Evolutionary conservation across 1,284 basidiomycete species (phyloP).

Genomic region (Pterula multifida): DNA sequence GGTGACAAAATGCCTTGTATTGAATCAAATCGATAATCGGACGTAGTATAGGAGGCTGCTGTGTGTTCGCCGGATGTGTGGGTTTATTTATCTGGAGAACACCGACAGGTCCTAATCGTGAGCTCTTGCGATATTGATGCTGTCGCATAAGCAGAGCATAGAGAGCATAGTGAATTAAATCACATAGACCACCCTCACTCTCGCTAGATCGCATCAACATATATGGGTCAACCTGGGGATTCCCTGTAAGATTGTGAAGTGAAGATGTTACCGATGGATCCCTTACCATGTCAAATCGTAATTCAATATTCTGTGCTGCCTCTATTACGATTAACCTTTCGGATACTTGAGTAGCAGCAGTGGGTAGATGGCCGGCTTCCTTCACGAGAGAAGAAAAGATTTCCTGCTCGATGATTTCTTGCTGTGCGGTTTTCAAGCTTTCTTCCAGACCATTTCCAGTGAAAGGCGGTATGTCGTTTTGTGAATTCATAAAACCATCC

Average conservation of each 20-base stretch:
- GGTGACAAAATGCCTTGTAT: slow-evolving; percentile 59
- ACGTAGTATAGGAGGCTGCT: slow-evolving; percentile 36
- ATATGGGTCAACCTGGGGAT: neutral
- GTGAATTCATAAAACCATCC: slow-evolving; percentile 21
- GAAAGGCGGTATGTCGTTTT: slow-evolving; percentile 23
- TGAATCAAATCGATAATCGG: slow-evolving; percentile 67
- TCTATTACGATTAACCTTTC: slow-evolving; percentile 66
- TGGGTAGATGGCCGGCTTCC: slow-evolving; percentile 61
- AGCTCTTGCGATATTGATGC: slow-evolving; percentile 39
- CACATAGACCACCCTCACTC: slow-evolving; percentile 23
- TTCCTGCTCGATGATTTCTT: slow-evolving; percentile 66
- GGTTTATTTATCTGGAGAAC: slow-evolving; percentile 8
- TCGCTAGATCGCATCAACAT: neutral
- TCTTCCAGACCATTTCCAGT: slow-evolving; percentile 32
- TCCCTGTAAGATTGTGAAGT: neutral
- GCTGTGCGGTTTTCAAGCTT: slow-evolving; percentile 45
- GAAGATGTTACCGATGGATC: slow-evolving; percentile 6
- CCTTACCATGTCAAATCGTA: slow-evolving; percentile 58
- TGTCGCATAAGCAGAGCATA: slow-evolving; percentile 53
- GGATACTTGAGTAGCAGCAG: slow-evolving; percentile 60
- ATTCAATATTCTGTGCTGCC: slow-evolving; percentile 52
- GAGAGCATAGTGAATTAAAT: slow-evolving; percentile 56
- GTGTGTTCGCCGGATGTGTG: neutral
- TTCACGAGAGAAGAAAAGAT: slow-evolving; percentile 59
- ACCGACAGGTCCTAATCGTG: slow-evolving; percentile 30